Evolutionary conservation across 2,329 filamentous ascomycete species (phyloP).

Genomic region (Albophoma yamanashiensis): DNA sequence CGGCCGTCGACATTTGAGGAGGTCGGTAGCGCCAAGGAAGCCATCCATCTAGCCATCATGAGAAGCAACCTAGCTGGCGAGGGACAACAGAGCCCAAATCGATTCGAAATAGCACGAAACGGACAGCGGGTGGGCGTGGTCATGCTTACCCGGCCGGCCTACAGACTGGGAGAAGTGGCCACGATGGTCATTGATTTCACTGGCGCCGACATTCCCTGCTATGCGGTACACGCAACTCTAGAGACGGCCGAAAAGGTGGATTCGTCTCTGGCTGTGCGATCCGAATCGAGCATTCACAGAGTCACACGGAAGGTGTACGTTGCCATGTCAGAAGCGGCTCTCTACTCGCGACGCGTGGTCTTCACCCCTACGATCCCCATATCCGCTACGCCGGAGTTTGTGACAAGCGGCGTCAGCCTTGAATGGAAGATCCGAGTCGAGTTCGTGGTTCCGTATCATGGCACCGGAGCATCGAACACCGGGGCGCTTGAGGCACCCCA

Average conservation of each 20-base stretch:
- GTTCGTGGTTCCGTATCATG: constrained; percentile 68
- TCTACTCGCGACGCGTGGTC: constrained; percentile 68
- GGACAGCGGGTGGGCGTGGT: constrained; percentile 87
- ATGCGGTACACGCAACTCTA: constrained; percentile 72
- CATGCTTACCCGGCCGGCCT: constrained; percentile 78
- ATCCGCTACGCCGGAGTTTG: constrained; percentile 77
- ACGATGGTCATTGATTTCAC: constrained; percentile 78
- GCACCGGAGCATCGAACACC: constrained; percentile 9
- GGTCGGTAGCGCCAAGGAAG: constrained; percentile 60
- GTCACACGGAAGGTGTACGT: constrained; percentile 77
- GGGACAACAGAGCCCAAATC: constrained; percentile 73
- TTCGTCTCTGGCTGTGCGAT: constrained; percentile 69
- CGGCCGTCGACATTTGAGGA: constrained; percentile 46
- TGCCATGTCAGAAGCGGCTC: constrained; percentile 66
- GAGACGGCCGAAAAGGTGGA: constrained; percentile 83
- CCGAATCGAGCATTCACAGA: constrained; percentile 73
- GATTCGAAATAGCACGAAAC: constrained; percentile 89
- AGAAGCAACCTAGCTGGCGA: constrained; percentile 61
- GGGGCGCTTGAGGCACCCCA: constrained; percentile 14
- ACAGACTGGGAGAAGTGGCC: constrained; percentile 79
- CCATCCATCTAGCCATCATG: constrained; percentile 84
- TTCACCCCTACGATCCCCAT: constrained; percentile 80
- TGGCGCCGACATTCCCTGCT: constrained; percentile 67
- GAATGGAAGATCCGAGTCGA: constrained; percentile 87
- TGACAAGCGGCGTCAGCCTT: constrained; percentile 77